Base-by-base conservation (phyloP, 176 grass and related monocot species). In the Poa annua region DNA sequence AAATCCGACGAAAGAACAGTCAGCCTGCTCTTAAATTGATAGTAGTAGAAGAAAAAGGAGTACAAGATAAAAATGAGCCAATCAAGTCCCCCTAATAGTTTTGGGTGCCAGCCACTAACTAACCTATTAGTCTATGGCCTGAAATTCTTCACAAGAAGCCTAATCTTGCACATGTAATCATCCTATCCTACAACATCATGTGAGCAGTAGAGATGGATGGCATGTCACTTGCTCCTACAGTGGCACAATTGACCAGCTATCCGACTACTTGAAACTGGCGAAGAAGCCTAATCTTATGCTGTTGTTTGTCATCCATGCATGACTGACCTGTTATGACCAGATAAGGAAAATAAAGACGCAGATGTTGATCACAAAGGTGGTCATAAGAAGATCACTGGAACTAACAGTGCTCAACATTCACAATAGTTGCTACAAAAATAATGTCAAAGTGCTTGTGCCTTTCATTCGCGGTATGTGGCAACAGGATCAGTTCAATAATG, bases 401-500 rank as follows among this genome's bases (percentile, higher is more conserved):
- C 44, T 22, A 72, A 35, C 36, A 66, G 44, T 78, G 14, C 64
- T 54, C 34, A 29, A 22, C 50, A 76, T 71, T 54, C 45, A 62
- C 45, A 73, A 74, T 22, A 56, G 50, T 53, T 73, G 72, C 6
- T 66, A 59, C 36, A 76, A 45, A 66, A 35, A 35, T 67, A 48
- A 9, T 72, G 32, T 19, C 12, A 54, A 64, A 54, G 75, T 82
- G 54, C 10, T 7, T 66, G 77, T 72, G 70, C 49, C 72, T 89
- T 78, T 82, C 88, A 65, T 86, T 13, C 5, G 55, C 65, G 55
- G 14, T 55, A 63, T 50, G 19, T 29, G 49, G 54, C 79, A 86
- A 57, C 54, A 86, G 74, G 74, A 67, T 41, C 74, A 83, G 66
- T 60, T 74, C 84, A 83, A 86, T 67, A 86, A 86, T 83, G 66